phyloP scores from a whole-genome alignment of 1,284 basidiomycete genomes.

The Porodaedalea pini region DNA sequence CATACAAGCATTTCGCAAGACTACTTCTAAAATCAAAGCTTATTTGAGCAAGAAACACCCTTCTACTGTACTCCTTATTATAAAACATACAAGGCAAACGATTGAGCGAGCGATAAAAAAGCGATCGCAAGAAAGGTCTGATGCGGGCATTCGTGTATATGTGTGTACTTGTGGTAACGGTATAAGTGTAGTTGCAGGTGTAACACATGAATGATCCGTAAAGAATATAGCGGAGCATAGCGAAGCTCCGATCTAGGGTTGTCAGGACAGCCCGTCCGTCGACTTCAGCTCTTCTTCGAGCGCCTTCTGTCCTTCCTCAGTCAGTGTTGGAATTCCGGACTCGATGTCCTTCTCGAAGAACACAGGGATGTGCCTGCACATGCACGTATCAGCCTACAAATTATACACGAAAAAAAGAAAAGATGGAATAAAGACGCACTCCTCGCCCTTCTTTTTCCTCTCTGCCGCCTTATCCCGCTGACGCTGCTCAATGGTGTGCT shows the following conservation, averaged over 20 bases:
- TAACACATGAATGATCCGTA: background rate
- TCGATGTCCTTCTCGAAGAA: constrained; percentile 77
- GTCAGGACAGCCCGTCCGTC: constrained; percentile 15
- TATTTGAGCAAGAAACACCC: too few relatives aligned
- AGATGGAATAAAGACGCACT: constrained; percentile 51
- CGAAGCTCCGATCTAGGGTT: background rate
- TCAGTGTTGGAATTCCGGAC: constrained; percentile 74
- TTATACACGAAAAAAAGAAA: background rate
- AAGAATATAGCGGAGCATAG: background rate
- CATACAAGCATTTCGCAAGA: too few relatives aligned
- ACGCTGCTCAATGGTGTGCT: constrained; percentile 84
- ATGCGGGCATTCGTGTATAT: too few relatives aligned
- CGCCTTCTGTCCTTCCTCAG: constrained; percentile 63
- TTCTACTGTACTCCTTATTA: too few relatives aligned
- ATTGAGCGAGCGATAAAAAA: too few relatives aligned
- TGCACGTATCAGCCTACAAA: constrained; percentile 15
- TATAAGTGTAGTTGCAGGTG: too few relatives aligned
- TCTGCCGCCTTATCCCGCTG: constrained; percentile 85
- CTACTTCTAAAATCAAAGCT: too few relatives aligned
- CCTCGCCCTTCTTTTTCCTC: constrained; percentile 71
- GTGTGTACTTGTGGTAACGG: too few relatives aligned
- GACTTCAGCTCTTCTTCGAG: constrained; percentile 64
- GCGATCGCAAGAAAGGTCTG: too few relatives aligned
- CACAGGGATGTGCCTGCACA: constrained; percentile 67
- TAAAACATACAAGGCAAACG: too few relatives aligned